Evolutionary conservation across 108 stramenopile species (phyloP).

Genomic region (Chaetoceros tenuissimus): DNA sequence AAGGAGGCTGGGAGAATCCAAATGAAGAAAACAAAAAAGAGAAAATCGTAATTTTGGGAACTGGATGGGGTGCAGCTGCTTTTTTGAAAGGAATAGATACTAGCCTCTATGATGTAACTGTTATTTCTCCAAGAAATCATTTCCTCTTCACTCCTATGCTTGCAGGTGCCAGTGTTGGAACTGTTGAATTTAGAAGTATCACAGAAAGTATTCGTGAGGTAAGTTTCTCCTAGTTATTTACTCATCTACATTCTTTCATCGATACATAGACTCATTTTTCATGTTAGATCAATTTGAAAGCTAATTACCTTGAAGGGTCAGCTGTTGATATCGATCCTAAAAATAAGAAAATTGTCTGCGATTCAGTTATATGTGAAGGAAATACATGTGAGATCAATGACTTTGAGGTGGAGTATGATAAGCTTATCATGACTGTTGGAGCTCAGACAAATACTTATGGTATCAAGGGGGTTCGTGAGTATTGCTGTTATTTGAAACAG

Average conservation of each 20-base stretch:
- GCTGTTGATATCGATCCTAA: conserved; percentile 69
- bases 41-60: conserved; percentile 84
- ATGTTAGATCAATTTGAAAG: conserved; percentile 61
- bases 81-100: conserved; percentile 83
- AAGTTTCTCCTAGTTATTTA: conserved; percentile 4
- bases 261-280: background rate
- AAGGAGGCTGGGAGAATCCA: background rate
- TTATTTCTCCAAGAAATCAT: conserved; percentile 87
- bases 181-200: conserved; percentile 88
- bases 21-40: conserved; percentile 28
- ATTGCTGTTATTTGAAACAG: conserved; percentile 90
- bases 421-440: conserved; percentile 81
- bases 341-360: conserved; percentile 58
- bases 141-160: conserved; percentile 96
- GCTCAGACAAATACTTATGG: conserved; percentile 93
- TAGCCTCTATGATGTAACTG: conserved; percentile 77
- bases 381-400: conserved; percentile 81
- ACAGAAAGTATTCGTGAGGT: conserved; percentile 87
- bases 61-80: conserved; percentile 89
- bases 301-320: conserved; percentile 79
- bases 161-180: conserved; percentile 89
- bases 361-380: conserved; percentile 88
- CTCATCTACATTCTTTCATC: background rate
- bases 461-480: conserved; percentile 86
- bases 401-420: conserved; percentile 80